Percentiles rank a stretch among this genome's conserved stretches.
phyloP scores from a whole-genome alignment of 306 rosid species.

The Fagus crenata region DNA sequence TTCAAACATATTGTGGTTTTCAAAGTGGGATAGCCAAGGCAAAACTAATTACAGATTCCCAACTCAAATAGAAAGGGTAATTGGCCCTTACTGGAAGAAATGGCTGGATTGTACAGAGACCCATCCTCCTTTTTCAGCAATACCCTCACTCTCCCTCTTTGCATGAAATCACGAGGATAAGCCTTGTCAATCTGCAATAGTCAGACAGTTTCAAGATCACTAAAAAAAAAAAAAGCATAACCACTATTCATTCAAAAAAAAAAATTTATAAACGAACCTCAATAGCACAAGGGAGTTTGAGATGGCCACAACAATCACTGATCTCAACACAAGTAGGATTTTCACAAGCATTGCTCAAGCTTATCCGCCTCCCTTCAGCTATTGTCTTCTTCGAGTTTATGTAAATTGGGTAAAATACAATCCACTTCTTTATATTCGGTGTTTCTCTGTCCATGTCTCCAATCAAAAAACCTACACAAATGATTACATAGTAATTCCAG shows the following conservation, averaged over 20 bases:
- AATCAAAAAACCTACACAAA: slow-evolving; percentile 11
- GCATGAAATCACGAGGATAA: slow-evolving; percentile 91
- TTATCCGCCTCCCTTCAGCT: slow-evolving; percentile 83
- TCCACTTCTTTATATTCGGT: slow-evolving; percentile 71
- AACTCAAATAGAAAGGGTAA: neutral
- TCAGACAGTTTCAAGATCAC: slow-evolving; percentile 7
- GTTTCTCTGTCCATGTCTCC: slow-evolving; percentile 60
- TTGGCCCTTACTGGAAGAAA: slow-evolving; percentile 60
- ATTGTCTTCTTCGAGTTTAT: slow-evolving; percentile 82
- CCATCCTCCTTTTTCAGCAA: slow-evolving; percentile 84
- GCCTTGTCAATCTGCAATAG: slow-evolving; percentile 67
- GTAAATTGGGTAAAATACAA: slow-evolving; percentile 75
- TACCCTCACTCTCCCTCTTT: slow-evolving; percentile 81
- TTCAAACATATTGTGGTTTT: neutral
- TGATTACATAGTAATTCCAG: too few species aligned
- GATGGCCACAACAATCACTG: slow-evolving; percentile 76
- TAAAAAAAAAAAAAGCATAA: neutral
- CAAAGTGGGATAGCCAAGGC: neutral
- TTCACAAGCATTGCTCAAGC: slow-evolving; percentile 65
- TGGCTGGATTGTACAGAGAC: slow-evolving; percentile 56
- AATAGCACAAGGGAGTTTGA: slow-evolving; percentile 68
- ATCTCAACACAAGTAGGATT: slow-evolving; percentile 85
- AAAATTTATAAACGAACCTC: slow-evolving; percentile 50
- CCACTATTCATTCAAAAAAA: neutral
- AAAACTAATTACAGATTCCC: neutral